phyloP scores from a whole-genome alignment of 805 yeast species.

The Barnettozyma botsteinii region DNA sequence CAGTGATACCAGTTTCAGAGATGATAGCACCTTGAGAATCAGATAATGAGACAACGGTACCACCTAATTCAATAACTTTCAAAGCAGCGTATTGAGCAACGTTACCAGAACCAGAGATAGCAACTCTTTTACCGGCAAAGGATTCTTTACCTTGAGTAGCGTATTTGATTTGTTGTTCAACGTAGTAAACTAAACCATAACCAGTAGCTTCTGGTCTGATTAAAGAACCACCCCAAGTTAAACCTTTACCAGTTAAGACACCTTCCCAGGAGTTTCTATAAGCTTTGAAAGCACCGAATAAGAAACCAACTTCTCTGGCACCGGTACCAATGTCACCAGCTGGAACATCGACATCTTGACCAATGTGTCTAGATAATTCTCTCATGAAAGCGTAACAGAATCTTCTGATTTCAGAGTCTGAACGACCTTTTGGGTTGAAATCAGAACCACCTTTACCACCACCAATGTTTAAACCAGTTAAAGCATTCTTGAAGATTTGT shows the following conservation, averaged over 20 bases:
- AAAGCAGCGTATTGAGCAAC: constrained; percentile 99
- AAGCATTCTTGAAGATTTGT: constrained; percentile 97
- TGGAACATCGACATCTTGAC: constrained; percentile 96
- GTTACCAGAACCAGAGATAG: constrained; percentile 97
- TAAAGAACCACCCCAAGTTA: constrained; percentile 98
- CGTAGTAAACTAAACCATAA: constrained; percentile 94
- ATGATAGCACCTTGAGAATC: constrained; percentile 92
- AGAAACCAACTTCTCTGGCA: constrained; percentile 67
- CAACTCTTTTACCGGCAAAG: constrained; percentile 89
- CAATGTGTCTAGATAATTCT: constrained; percentile 93
- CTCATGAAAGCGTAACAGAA: constrained; percentile 95
- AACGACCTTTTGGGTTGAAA: constrained; percentile 93
- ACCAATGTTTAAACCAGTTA: constrained; percentile 96
- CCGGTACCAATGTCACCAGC: constrained; percentile 99
- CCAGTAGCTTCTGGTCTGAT: constrained; percentile 99
- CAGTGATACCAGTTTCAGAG: constrained; percentile 73
- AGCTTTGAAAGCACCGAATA: constrained; percentile 95
- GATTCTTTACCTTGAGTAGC: constrained; percentile 87
- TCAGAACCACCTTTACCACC: constrained; percentile 99
- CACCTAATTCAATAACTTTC: constrained; percentile 95
- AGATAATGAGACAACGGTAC: constrained; percentile 86
- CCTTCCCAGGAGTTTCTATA: constrained; percentile 93
- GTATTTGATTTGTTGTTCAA: constrained; percentile 94
- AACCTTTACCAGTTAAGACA: constrained; percentile 96
- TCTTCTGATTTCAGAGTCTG: constrained; percentile 91